Evolutionary conservation across 2,329 filamentous ascomycete species (phyloP), one percentile per base, ranked within the genome.

Genomic region (Pochonia chlamydosporia): DNA sequence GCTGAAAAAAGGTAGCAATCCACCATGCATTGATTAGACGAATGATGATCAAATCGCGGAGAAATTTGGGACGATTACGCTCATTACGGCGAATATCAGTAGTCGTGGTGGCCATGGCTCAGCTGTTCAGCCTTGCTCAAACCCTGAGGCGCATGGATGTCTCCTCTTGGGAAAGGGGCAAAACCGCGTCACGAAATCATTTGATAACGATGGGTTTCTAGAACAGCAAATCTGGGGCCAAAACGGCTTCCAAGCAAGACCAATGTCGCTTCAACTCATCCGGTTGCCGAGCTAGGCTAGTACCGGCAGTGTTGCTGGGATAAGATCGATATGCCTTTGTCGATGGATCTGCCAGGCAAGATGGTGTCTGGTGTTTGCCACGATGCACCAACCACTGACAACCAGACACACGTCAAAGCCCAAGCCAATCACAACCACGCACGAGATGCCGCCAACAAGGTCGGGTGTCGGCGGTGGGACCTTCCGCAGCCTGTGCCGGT

Each of bases 1-100:
- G 93, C 67, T 99, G 93, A 70, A 99, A 99, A 66, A 96, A 99
- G 18, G 93, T 97, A 54, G 80, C 75, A 48, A 95, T 74, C 52
- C 76, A 81, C 57, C 93, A 74, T 26, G 89, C 84, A 69, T 96
- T 96, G 63, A 87, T 65, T 54, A 92, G 76, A 46, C 93, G 88
- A 53, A 95, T 78, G 35, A 80, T 73, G 55, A 96, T 57, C 46
- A 81, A 66, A 50, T 59, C 51, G 41, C 55, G 58, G 4, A 66
- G 51, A 45, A 68, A 63, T 35, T 58, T 49, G 24, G 60, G 55
- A 16, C 53, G 54, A 16, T 50, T 51, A 26, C 33, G 49, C 20
- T 36, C 20, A 18, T 52, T 42, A 36, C 47, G 61, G 54, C 43
- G 42, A 25, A 50, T 28, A 28, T 45, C 30, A 21, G 47, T 54